Evolutionary conservation across 208 protist genomes (phyloP).

Genomic region (Wallacemonas rigidus): DNA sequence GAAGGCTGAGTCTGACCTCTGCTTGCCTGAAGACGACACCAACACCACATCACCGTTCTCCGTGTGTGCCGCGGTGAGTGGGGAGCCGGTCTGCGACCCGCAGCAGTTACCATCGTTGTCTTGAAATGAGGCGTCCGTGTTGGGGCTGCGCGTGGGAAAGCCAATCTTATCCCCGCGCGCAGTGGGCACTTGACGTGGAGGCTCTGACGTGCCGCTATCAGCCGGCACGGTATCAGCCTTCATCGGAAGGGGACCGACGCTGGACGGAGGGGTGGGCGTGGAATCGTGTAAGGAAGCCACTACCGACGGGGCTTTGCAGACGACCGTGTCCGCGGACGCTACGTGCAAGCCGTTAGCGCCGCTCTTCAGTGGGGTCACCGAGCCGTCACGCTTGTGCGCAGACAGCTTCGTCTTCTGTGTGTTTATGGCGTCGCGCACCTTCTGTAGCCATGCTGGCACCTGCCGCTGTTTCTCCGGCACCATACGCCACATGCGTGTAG

Average conservation of each 20-base stretch:
- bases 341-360: constrained; percentile 32
- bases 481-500: constrained; percentile 47
- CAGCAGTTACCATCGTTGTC: neutral
- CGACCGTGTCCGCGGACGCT: constrained; percentile 43
- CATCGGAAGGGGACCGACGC: constrained; percentile 10
- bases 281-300: constrained; percentile 9
- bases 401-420: constrained; percentile 16
- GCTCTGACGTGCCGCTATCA: neutral
- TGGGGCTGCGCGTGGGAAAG: neutral
- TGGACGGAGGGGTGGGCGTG: neutral
- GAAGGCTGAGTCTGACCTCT: neutral
- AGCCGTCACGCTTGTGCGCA: constrained; percentile 8
- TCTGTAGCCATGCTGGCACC: constrained; percentile 36
- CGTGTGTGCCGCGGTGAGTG: constrained; percentile 36
- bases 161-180: neutral
- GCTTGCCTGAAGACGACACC: constrained; percentile 32
- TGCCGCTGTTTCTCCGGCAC: constrained; percentile 31
- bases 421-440: constrained; percentile 31
- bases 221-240: constrained; percentile 9
- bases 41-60: constrained; percentile 35
- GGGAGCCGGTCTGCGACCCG: constrained; percentile 1
- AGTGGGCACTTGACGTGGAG: neutral
- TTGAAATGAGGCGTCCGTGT: neutral
- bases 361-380: constrained; percentile 32
- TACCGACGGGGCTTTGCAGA: constrained; percentile 18